Evolutionary conservation across 140 eudicot species (phyloP), one percentile per base, ranked within the genome.

Genomic region (Artemisia princeps): DNA sequence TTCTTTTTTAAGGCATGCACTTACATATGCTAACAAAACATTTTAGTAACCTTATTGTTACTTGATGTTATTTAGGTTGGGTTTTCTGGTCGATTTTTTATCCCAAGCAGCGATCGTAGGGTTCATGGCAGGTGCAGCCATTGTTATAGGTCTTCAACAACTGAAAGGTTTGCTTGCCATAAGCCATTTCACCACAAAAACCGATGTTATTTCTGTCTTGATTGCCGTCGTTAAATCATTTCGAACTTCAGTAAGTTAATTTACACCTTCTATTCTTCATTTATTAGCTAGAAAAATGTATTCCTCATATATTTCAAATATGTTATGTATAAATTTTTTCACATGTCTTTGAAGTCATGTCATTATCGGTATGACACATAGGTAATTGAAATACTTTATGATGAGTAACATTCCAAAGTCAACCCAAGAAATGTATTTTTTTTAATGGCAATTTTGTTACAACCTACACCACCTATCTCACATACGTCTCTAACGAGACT

Each of bases 81-180:
- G 89, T 37, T 83, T 83, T 65, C 78, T 83, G n/a, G 77, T 83
- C 9, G 88, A 79, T 74, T 79, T 82, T 66, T 68, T 83, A 23
- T 83, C 87, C 10, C 87, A 79, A 79, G 87, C 87, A 4, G 84
- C 84, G 4, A 76, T 79, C 13, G 83, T 80, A 9, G 86, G 86
- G 64, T 83, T 83, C 77, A 83, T 83, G 89, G 86, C 71, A 4
- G 89, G 86, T 52, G 86, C 89, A 48, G 86, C 89, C 72, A 74
- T 77, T 50, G 77, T 77, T 8, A 83, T 83, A 19, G 86, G 85
- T 17, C 81, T 83, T 12, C 89, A 80, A 74, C 89, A 80, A 72
- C 82, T 83, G n/a, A 80, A 80, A 53, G 86, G 83, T 22, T 61
- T 83, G 54, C 83, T 83, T 24, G 89, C 79, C 5, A 80, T 83